Conservation (phyloP, 371 early-diverging fungal genomes). For the Circinella umbellata region DNA sequence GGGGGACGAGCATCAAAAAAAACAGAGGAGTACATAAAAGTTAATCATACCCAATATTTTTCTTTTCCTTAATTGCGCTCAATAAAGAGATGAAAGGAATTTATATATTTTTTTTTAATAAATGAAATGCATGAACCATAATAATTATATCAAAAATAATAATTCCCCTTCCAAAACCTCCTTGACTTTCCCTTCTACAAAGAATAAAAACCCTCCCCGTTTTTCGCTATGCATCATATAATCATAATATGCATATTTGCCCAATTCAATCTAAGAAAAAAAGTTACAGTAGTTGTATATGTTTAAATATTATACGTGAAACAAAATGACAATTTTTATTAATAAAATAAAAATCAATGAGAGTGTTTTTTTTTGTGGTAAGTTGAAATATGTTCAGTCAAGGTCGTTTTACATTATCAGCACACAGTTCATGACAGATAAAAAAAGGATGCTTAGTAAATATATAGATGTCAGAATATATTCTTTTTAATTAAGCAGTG, state of each 20-base stretch:
- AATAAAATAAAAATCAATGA: background rate
- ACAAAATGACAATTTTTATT: conserved; percentile 13
- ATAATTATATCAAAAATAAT: background rate
- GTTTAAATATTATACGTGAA: background rate
- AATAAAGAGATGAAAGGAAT: too few relatives aligned
- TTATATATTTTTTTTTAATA: background rate
- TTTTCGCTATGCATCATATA: too few relatives aligned
- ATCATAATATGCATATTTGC: too few relatives aligned
- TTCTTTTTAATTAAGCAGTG: conserved; percentile 32
- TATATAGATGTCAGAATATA: background rate
- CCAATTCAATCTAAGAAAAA: too few relatives aligned
- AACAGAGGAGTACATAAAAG: too few relatives aligned
- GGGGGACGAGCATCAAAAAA: too few relatives aligned
- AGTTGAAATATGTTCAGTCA: conserved; percentile 18
- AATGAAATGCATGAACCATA: conserved; percentile 8
- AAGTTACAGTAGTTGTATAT: too few relatives aligned
- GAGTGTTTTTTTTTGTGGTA: background rate
- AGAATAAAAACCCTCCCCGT: too few relatives aligned
- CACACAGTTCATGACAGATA: conserved; percentile 1
- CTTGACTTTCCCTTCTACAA: background rate
- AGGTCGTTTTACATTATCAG: conserved; percentile 16
- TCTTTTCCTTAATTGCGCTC: too few relatives aligned
- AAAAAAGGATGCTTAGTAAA: background rate
- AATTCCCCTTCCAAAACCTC: background rate
- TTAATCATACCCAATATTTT: too few relatives aligned